Evolutionary conservation across 1,284 basidiomycete species (phyloP).

Genomic region (Filobasidium uniguttulatum): DNA sequence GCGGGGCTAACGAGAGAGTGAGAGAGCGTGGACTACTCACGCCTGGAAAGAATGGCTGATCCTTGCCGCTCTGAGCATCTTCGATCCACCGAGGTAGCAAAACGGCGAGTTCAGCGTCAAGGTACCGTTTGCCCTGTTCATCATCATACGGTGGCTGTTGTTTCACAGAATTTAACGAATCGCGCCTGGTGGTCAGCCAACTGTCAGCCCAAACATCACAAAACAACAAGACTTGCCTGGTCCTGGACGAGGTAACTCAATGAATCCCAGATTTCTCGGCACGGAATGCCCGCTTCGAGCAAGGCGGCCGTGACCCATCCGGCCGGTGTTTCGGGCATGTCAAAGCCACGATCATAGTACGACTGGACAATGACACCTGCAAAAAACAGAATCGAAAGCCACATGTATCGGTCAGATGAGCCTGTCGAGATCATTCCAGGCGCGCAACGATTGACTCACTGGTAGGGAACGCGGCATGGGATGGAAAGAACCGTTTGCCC

Average conservation of each 20-base stretch:
- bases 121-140: conserved; percentile 19
- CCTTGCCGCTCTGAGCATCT: conserved; percentile 5
- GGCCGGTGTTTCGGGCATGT: background rate
- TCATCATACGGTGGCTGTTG: conserved; percentile 12
- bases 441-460: conserved; percentile 5
- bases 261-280: conserved; percentile 10
- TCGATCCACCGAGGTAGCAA: conserved; percentile 20
- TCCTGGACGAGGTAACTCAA: conserved; percentile 6
- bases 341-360: background rate
- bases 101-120: conserved; percentile 28
- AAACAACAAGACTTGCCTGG: conserved; percentile 5
- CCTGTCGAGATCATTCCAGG: background rate
- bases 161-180: background rate
- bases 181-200: no score
- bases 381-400: background rate
- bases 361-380: conserved; percentile 1
- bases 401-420: background rate
- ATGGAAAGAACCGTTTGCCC: conserved; percentile 74
- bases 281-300: conserved; percentile 6
- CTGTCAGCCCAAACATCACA: background rate
- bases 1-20: no score
- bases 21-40: background rate
- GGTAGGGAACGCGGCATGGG: conserved; percentile 69
- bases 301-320: conserved; percentile 13
- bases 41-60: conserved; percentile 1